Base-by-base conservation (phyloP, 2,329 filamentous ascomycete species). In the Aaosphaeria arxii region DNA sequence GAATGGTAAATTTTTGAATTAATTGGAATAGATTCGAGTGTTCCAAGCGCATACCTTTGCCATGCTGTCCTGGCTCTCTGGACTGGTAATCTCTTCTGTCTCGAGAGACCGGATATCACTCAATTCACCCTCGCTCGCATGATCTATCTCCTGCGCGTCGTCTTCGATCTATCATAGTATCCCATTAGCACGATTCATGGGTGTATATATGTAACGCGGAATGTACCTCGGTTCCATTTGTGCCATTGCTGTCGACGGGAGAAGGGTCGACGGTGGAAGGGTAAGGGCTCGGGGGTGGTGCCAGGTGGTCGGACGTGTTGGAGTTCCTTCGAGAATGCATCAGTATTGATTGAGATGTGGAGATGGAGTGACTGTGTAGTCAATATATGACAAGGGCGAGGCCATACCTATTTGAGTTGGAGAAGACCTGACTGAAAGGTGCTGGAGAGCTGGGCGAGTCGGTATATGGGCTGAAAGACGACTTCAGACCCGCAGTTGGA, bases 241-340 rank as follows among this genome's bases (percentile, higher is more conserved):
- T 94, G 50, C 88, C 88, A 65, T 88, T 91, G 36, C 89, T 94
- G 44, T 90, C 91, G 28, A 92, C 88, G 6, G 89, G 89, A 13
- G 89, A 92, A 7, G 89, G 89, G 38, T 89, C 88, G 45, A 91
- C 86, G 56, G 52, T 86, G 78, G 71, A 83, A 80, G 65, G 81
- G 70, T 76, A 86, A 30, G 75, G 76, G 53, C 74, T 77, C 11
- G 71, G 69, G 35, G 74, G 75, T 38, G 74, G 75, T 40, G 72
- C 64, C 44, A 78, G 70, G 57, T 74, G 74, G 61, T 77, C 74
- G 48, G 66, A 71, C n/a, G 63, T 53, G 45, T 76, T 66, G 48
- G 73, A 74, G 45, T 74, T 71, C 59, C 75, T 74, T 59, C 44
- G 56, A 40, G 54, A 56, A 45, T 57, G 54, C 64, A 66, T 69